These are phyloP conservation scores for Limnanthes douglasii DNA, from an alignment of 345 rosid genomes.

Conservation along the genomic window DNA sequence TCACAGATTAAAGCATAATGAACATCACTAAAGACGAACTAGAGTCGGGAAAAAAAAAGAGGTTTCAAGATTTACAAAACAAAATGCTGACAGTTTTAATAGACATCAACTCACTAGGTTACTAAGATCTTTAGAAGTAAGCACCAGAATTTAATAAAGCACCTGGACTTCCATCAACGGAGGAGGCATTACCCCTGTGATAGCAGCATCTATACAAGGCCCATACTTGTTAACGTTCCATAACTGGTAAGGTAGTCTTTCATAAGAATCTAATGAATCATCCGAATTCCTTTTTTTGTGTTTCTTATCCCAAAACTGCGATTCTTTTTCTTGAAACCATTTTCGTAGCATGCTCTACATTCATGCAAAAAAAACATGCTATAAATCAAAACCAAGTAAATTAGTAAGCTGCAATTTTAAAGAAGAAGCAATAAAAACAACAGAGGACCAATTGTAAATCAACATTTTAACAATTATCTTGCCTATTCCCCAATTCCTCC, in stretches of 20 bases:
- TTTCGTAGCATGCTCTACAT: conserved; percentile 51
- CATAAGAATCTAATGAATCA: conserved; percentile 24
- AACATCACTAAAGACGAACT: conserved; percentile 2
- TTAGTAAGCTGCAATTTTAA: neutral
- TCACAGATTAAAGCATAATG: conserved; percentile 12
- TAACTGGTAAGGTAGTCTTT: conserved; percentile 57
- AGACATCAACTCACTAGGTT: conserved; percentile 1
- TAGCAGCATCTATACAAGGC: conserved; percentile 64
- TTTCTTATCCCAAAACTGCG: conserved; percentile 70
- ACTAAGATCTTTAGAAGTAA: conserved; percentile 1
- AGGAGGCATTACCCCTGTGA: conserved; percentile 89
- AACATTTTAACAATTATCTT: neutral
- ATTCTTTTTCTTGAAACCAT: conserved; percentile 43
- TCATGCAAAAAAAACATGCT: conserved; percentile 1
- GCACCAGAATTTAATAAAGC: conserved; percentile 6
- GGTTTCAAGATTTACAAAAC: neutral
- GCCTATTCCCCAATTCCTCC: neutral
- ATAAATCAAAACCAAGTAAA: conserved; percentile 2
- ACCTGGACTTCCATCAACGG: conserved; percentile 90
- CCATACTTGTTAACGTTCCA: conserved; percentile 90
- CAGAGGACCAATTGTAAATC: neutral
- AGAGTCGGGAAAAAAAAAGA: neutral
- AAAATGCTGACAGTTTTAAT: conserved; percentile 1
- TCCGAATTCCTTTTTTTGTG: conserved; percentile 21
- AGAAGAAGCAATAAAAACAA: neutral